Evolutionary conservation across 2,329 filamentous ascomycete genomes (phyloP), one percentile per base, ranked within the genome.

Genomic region (Neospermospora avenae): DNA sequence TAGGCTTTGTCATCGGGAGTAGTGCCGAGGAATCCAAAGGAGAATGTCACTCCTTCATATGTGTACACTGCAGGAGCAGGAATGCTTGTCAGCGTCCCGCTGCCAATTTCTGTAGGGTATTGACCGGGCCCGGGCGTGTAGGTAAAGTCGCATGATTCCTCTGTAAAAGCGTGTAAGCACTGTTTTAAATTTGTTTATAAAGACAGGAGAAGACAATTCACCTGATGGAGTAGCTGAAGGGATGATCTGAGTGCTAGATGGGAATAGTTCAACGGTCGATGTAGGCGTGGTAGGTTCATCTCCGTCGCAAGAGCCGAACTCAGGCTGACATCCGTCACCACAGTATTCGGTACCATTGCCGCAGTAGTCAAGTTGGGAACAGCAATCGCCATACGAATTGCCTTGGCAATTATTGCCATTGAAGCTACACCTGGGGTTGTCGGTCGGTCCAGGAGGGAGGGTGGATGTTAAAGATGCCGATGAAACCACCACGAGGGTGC

Each of bases 331-430:
- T 13, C 54, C 58, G 18, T 18, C 45, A 7, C 42, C 53, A 31
- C 58, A 60, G 37, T 20, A 57, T 3, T 45, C 46, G 3, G 58
- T 31, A 6, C 24, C 54, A 24, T 18, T 53, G 7, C 58, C 58
- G 46, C 58, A 60, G 37, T 18, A 46, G 20, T 28, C 46, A 20
- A 45, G 57, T 20, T 44, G 37, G 4, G 58, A 57, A 41, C 58
- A 60, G 24, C 58, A 60, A 37, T 25, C 13, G 16, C 58, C 58
- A n/a, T 53, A 57, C 11, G 14, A 18, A 35, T 44, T 53, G 1
- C 42, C 31, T 8, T 5, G 4, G 37, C 58, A 60, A 22, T 18
- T 31, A 5, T 57, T 39, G 4, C 58, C 58, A 28, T 60, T 60
- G 37, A 53, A n/a, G n/a, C n/a, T n/a, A n/a, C n/a, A n/a, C n/a